Evolutionary conservation across 23 red algal species (phyloP), one percentile per base, ranked within the genome.

Genomic region (Gracilaria caudata): DNA sequence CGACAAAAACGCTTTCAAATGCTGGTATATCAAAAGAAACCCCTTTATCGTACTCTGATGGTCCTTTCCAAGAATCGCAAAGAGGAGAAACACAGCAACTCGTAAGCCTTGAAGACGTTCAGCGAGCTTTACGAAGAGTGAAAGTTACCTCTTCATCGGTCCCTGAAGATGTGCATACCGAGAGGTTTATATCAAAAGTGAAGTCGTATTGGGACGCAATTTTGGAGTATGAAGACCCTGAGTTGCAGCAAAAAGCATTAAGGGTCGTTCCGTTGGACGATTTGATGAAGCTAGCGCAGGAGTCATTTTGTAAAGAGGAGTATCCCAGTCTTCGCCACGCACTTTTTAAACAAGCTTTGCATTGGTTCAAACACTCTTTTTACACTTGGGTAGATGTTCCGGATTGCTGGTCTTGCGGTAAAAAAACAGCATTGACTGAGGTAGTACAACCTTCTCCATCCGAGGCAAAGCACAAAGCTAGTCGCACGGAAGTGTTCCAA

Each of bases 291-390:
- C 20, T 55, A 17, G 66, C 76, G 3, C 3, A 68, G 0, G 87
- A 30, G 10, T 17, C 53, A 20, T 49, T 74, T 36, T 36, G 38
- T 12, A 90, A 68, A 25, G 24, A 35, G 44, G 83, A 87, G 25
- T 72, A 81, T 21, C 30, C 64, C 20, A 84, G 55, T 68, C n/a
- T 80, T 64, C 56, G 75, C 1, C 77, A 59, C 17, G 84, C 84
- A 14, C n/a, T 74, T 12, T 45, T 84, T 23, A 83, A 71, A 55
- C 61, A 78, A 34, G 55, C 91, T 35, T 83, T 98, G 44, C 53
- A 33, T 56, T 98, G 95, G 95, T 98, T 94, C 70, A 93, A 94
- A 78, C 39, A 46, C 24, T 57, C 71, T 2, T 93, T 94, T 45
- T 94, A 94, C 26, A 72, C 38, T 21, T 98, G 95, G 95, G 64